These are phyloP conservation scores for Barbatosphaeria neglecta DNA, from an alignment of 495 filamentous ascomycete genomes.

Conservation along the genomic window DNA sequence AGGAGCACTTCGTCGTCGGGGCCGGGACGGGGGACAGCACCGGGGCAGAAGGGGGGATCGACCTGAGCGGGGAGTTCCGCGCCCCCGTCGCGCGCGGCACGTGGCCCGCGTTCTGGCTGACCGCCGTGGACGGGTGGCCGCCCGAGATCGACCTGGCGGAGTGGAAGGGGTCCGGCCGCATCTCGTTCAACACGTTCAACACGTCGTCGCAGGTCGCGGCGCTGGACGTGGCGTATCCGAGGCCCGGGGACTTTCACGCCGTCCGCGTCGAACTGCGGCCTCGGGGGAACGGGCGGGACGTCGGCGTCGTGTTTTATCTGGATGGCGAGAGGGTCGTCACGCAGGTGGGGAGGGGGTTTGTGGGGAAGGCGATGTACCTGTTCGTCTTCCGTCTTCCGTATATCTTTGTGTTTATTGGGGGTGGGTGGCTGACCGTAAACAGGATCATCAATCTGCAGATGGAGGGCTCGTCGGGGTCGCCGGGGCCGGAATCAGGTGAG, in stretches of 20 bases:
- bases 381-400: conserved; percentile 11
- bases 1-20: conserved; percentile 34
- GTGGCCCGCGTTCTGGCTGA: conserved; percentile 55
- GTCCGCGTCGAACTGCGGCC: conserved; percentile 38
- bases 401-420: neutral
- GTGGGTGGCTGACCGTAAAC: conserved; percentile 2
- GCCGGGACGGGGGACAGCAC: too few relatives aligned
- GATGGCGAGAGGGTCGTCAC: conserved; percentile 37
- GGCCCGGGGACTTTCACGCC: conserved; percentile 34
- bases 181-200: conserved; percentile 52
- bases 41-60: conserved; percentile 43
- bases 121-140: conserved; percentile 50
- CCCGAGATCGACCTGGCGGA: conserved; percentile 52
- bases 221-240: conserved; percentile 37
- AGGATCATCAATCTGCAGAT: conserved; percentile 39
- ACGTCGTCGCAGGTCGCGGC: conserved; percentile 35
- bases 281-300: conserved; percentile 42
- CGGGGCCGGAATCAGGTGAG: conserved; percentile 30
- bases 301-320: conserved; percentile 42
- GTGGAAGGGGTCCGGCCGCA: conserved; percentile 51
- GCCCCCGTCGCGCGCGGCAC: conserved; percentile 41
- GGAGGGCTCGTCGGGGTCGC: conserved; percentile 37
- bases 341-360: conserved; percentile 38
- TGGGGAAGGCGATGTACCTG: conserved; percentile 37
- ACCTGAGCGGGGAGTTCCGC: conserved; percentile 40